These are phyloP conservation scores for Eragrostis tef DNA, from an alignment of 202 grass and related monocot genomes.

Conservation along the genomic window DNA sequence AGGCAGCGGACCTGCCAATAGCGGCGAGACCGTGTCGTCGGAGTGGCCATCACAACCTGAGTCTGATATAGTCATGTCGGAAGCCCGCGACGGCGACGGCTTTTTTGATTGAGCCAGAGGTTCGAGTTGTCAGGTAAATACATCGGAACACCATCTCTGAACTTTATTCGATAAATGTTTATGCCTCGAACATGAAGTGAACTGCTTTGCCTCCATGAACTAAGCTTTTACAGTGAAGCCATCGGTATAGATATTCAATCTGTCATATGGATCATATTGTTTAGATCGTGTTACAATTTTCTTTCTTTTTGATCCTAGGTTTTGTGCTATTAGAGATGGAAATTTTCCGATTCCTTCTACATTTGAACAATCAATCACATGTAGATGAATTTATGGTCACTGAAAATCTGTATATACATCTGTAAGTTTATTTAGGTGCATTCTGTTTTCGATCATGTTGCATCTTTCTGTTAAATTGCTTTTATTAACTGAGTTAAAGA, in stretches of 20 bases:
- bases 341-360: background rate
- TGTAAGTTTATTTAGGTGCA: background rate
- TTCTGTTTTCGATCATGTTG: conserved; percentile 31
- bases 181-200: conserved; percentile 9
- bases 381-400: background rate
- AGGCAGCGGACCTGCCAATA: conserved; percentile 52
- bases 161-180: background rate
- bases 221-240: background rate
- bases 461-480: background rate
- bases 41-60: conserved; percentile 57
- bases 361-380: conserved; percentile 15
- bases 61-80: conserved; percentile 51
- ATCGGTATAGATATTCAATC: background rate
- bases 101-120: conserved; percentile 50
- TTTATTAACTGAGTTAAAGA: conserved; percentile 6
- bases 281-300: background rate
- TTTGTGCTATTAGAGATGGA: conserved; percentile 10
- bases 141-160: background rate
- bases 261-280: background rate
- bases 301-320: background rate
- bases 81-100: conserved; percentile 33
- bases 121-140: conserved; percentile 43
- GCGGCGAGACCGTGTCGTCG: conserved; percentile 59
- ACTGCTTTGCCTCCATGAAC: conserved; percentile 11
- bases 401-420: background rate